Evolutionary conservation across 2,329 filamentous ascomycete genomes (phyloP).

Genomic region (Cryphonectria parasitica): DNA sequence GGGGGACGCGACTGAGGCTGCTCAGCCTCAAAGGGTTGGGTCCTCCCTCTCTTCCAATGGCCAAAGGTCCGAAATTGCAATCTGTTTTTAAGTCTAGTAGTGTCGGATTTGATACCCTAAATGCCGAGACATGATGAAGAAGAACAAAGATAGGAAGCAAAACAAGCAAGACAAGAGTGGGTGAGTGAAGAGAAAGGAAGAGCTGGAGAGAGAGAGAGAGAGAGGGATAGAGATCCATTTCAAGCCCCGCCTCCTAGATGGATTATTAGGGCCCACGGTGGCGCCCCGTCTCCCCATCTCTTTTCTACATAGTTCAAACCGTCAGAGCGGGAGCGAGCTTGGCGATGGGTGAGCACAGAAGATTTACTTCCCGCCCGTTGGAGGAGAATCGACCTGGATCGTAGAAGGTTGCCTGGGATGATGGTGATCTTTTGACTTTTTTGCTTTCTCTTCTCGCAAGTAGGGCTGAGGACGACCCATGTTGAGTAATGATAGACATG

Average conservation of each 20-base stretch:
- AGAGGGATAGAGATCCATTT: neutral
- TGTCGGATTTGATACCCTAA: neutral
- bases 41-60: neutral
- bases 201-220: neutral
- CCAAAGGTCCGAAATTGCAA: conserved; percentile 25
- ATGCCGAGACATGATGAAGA: neutral
- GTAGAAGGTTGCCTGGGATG: neutral
- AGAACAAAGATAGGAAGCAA: neutral
- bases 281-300: neutral
- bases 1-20: conserved; percentile 13
- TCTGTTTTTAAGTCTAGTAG: conserved; percentile 1
- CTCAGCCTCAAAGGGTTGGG: conserved; percentile 10
- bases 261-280: neutral
- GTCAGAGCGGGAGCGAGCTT: conserved; percentile 2
- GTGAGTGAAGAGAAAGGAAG: too few relatives aligned
- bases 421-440: neutral
- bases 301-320: neutral
- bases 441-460: neutral
- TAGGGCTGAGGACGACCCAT: neutral
- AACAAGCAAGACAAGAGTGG: too few relatives aligned
- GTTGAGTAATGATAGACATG: conserved; percentile 4
- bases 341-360: neutral
- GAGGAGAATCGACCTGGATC: neutral
- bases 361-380: neutral
- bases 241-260: neutral